Conservation (phyloP, 495 filamentous ascomycete genomes). For the Aspergillus kassunensis region DNA sequence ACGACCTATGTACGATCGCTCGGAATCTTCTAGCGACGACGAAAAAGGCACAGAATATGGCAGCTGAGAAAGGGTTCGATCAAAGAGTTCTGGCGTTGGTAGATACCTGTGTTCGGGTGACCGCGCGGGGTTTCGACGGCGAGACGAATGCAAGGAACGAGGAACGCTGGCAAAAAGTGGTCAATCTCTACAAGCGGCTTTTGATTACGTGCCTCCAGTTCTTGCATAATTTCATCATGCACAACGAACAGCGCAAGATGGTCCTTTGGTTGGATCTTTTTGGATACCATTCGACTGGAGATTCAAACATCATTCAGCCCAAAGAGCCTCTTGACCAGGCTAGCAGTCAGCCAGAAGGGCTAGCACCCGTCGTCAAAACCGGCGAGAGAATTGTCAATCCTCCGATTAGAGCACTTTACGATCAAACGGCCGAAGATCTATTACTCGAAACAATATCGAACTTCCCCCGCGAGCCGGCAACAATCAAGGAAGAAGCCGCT, state of each 20-base stretch:
- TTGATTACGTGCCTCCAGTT: conserved; percentile 87
- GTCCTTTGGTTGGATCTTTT: conserved; percentile 86
- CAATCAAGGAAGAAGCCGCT: conserved; percentile 47
- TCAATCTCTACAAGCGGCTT: conserved; percentile 77
- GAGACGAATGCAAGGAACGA: conserved; percentile 63
- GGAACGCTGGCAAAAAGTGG: conserved; percentile 68
- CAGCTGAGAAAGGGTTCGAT: conserved; percentile 72
- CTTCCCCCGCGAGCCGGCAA: conserved; percentile 44
- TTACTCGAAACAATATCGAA: conserved; percentile 46
- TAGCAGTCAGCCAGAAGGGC: conserved; percentile 32
- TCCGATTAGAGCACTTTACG: conserved; percentile 42
- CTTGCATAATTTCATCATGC: conserved; percentile 86
- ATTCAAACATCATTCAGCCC: conserved; percentile 49
- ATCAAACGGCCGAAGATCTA: conserved; percentile 46
- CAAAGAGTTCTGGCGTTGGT: conserved; percentile 79
- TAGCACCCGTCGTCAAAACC: conserved; percentile 42
- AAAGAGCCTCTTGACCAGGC: conserved; percentile 40
- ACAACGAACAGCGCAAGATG: conserved; percentile 88
- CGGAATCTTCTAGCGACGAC: conserved; percentile 80
- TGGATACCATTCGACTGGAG: conserved; percentile 56
- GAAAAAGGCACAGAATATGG: conserved; percentile 81
- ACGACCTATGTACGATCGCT: conserved; percentile 79
- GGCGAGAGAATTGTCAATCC: conserved; percentile 46
- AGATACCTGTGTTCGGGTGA: conserved; percentile 79
- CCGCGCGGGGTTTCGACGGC: conserved; percentile 84